phyloP scores from a whole-genome alignment of 2,329 filamentous ascomycete genomes.

The Coccinonectria pachysandricola region DNA sequence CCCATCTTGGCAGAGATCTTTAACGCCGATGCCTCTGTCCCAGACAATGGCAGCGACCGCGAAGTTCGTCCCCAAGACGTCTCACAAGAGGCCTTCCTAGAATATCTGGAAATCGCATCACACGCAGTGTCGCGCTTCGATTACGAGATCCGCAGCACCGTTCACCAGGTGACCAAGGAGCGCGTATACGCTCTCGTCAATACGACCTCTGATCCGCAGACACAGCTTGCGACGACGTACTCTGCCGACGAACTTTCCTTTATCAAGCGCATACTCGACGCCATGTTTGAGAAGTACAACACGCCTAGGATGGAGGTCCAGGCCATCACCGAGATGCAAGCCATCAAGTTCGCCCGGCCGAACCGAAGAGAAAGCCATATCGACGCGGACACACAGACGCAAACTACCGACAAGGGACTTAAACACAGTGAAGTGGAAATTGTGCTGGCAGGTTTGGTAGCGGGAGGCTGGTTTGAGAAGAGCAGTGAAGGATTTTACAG shows the following conservation, averaged over 20 bases:
- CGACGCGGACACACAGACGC: constrained; percentile 22
- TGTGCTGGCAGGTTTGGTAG: constrained; percentile 58
- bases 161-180: constrained; percentile 56
- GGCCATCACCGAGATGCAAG: constrained; percentile 71
- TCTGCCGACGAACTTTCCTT: constrained; percentile 79
- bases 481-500: constrained; percentile 63
- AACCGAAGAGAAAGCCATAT: constrained; percentile 26
- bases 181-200: constrained; percentile 82
- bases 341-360: constrained; percentile 56
- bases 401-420: constrained; percentile 43
- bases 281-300: constrained; percentile 87
- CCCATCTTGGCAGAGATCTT: constrained; percentile 68
- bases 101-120: constrained; percentile 62
- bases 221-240: constrained; percentile 76
- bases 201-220: constrained; percentile 71
- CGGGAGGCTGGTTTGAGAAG: constrained; percentile 77
- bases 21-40: constrained; percentile 43
- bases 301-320: constrained; percentile 70
- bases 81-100: constrained; percentile 54
- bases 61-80: constrained; percentile 50
- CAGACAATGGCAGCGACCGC: constrained; percentile 20
- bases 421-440: constrained; percentile 69
- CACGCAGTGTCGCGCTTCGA: constrained; percentile 68
- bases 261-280: constrained; percentile 77
- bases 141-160: constrained; percentile 69